phyloP scores from a whole-genome alignment of 805 yeast species.

The Priceomyces medius region DNA sequence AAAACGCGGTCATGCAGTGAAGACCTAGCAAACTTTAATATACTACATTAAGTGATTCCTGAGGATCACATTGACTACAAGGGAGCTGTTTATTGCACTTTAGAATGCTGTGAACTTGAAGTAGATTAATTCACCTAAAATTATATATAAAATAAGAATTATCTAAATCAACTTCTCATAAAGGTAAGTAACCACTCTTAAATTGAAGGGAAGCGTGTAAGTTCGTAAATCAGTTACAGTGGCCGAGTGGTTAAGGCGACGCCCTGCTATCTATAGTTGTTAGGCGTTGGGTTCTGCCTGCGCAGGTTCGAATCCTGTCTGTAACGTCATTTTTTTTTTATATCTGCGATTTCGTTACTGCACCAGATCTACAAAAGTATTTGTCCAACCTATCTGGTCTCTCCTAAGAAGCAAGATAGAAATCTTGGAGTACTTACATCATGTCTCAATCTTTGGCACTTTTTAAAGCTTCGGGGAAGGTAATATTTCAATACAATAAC shows the following conservation, averaged over 20 bases:
- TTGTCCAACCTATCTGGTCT: not conserved
- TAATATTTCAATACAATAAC: slow-evolving; percentile 36
- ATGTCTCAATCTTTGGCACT: slow-evolving; percentile 44
- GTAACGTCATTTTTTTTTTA: slow-evolving; percentile 71
- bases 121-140: too few species aligned
- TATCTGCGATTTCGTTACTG: not conserved
- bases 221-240: slow-evolving; percentile 47
- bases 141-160: too few species aligned
- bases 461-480: slow-evolving; percentile 35
- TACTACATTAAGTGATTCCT: too few species aligned
- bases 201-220: too few species aligned
- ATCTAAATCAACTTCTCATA: too few species aligned
- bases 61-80: too few species aligned
- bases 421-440: not conserved
- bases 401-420: not conserved
- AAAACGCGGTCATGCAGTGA: slow-evolving; percentile 1
- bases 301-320: slow-evolving; percentile 99
- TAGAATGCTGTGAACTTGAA: too few species aligned
- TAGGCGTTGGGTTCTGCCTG: slow-evolving; percentile 49
- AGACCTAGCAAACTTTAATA: too few species aligned
- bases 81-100: too few species aligned
- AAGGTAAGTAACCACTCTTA: too few species aligned
- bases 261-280: slow-evolving; percentile 66
- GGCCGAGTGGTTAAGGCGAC: slow-evolving; percentile 95
- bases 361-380: not conserved